Evolutionary conservation across 768 basidiomycete genomes (phyloP).

Genomic region (Amyloporia xantha): DNA sequence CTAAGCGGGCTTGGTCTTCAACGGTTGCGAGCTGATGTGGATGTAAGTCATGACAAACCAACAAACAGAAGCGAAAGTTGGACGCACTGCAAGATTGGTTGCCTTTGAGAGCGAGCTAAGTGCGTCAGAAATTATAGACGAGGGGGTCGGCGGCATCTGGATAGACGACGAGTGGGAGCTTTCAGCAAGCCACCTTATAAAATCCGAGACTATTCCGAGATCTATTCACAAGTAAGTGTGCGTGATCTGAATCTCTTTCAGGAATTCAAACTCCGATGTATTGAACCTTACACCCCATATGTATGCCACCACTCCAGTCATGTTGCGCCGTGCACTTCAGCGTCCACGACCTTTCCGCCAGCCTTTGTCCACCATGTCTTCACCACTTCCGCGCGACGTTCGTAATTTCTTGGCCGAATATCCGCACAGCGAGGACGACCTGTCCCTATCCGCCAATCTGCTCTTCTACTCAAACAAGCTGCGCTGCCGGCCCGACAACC

Average conservation of each 20-base stretch:
- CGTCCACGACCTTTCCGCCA: neutral
- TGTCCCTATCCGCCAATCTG: conserved; percentile 38
- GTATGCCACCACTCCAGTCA: too few species aligned
- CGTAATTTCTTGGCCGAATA: conserved; percentile 53
- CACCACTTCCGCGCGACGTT: conserved; percentile 43
- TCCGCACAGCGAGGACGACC: conserved; percentile 37
- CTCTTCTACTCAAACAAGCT: conserved; percentile 54
- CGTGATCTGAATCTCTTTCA: neutral
- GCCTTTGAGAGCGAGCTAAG: conserved; percentile 35
- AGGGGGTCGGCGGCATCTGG: conserved; percentile 19
- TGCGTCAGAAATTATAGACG: conserved; percentile 35
- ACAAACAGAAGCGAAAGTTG: too few species aligned
- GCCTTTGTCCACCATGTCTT: neutral
- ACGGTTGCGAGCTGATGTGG: conserved; percentile 41
- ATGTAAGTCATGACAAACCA: too few species aligned
- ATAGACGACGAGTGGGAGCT: conserved; percentile 2
- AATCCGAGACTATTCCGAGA: neutral
- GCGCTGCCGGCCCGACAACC: conserved; percentile 55
- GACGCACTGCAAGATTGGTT: conserved; percentile 34
- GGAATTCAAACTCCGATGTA: neutral
- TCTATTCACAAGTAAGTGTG: too few species aligned
- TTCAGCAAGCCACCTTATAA: too few species aligned
- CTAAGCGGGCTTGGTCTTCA: conserved; percentile 48
- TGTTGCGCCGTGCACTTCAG: neutral
- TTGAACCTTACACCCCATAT: too few species aligned